phyloP scores from a whole-genome alignment of 441 rosid species.

The Erysimum cheiri region DNA sequence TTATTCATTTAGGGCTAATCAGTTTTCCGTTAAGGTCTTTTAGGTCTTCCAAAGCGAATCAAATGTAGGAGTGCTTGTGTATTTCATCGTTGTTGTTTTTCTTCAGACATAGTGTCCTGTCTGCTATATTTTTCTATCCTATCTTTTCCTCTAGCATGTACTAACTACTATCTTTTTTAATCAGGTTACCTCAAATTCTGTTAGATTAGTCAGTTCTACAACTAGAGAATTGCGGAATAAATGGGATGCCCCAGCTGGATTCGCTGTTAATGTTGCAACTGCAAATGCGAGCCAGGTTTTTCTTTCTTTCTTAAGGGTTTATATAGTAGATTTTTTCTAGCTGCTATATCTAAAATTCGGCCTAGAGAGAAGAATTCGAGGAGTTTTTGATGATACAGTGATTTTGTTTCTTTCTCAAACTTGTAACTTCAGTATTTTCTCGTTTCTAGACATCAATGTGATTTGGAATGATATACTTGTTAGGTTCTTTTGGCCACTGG shows the following conservation, averaged over 20 bases:
- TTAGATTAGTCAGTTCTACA: constrained; percentile 80
- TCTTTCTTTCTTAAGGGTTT: constrained; percentile 20
- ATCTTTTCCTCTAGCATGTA: constrained; percentile 5
- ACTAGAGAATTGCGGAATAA: constrained; percentile 76
- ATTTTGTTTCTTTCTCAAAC: constrained; percentile 17
- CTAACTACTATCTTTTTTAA: constrained; percentile 22
- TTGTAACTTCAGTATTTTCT: constrained; percentile 1
- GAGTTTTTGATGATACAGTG: not conserved
- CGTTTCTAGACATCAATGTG: constrained; percentile 11
- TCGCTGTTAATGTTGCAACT: constrained; percentile 92
- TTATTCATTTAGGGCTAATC: not conserved
- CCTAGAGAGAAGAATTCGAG: constrained; percentile 6
- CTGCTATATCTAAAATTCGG: not conserved
- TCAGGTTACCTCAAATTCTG: constrained; percentile 93
- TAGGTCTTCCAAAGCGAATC: constrained; percentile 4
- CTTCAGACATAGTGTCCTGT: constrained; percentile 13
- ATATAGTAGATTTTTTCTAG: not conserved
- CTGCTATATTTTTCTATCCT: constrained; percentile 5
- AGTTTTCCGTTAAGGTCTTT: not conserved
- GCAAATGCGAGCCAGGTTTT: constrained; percentile 95
- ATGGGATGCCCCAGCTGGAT: constrained; percentile 87
- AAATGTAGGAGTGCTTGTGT: constrained; percentile 2
- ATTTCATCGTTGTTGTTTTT: constrained; percentile 1
- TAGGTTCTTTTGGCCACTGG: constrained; percentile 98
- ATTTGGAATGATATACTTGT: constrained; percentile 27